Evolutionary conservation across 768 basidiomycete species (phyloP).

Genomic region (Exsudoporus frostii): DNA sequence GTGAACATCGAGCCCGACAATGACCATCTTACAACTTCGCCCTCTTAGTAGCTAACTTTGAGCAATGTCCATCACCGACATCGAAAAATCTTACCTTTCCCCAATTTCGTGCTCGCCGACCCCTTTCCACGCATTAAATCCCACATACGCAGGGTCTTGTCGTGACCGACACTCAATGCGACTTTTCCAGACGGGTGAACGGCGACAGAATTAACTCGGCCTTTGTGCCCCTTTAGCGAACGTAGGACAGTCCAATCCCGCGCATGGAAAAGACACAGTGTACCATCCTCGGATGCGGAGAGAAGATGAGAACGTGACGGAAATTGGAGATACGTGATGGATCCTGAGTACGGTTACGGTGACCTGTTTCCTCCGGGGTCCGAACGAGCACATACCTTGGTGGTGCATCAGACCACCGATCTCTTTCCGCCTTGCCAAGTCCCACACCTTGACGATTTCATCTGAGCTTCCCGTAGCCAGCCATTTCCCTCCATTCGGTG

Average conservation of each 20-base stretch:
- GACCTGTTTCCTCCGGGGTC: not conserved
- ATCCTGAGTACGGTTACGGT: conserved; percentile 49
- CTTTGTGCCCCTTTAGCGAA: conserved; percentile 88
- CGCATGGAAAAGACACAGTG: conserved; percentile 84
- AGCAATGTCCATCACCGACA: not conserved
- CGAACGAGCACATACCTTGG: conserved; percentile 55
- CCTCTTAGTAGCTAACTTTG: conserved; percentile 51
- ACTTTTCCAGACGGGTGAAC: conserved; percentile 93
- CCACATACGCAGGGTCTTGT: conserved; percentile 94
- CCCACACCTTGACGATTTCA: conserved; percentile 97
- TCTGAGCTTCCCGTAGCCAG: conserved; percentile 94
- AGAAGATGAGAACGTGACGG: conserved; percentile 87
- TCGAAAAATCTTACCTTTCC: conserved; percentile 59
- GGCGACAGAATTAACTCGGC: conserved; percentile 83
- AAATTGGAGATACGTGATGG: conserved; percentile 85
- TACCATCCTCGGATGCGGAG: conserved; percentile 90
- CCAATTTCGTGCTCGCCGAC: conserved; percentile 83
- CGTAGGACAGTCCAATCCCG: conserved; percentile 93
- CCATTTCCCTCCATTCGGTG: conserved; percentile 92
- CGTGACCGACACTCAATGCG: conserved; percentile 87
- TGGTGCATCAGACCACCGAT: conserved; percentile 95
- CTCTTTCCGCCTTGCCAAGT: conserved; percentile 86
- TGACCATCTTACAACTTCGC: conserved; percentile 90
- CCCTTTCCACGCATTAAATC: conserved; percentile 95
- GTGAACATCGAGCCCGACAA: conserved; percentile 72